Conservation (phyloP, 768 basidiomycete genomes). For the Naganishia randhawae region DNA sequence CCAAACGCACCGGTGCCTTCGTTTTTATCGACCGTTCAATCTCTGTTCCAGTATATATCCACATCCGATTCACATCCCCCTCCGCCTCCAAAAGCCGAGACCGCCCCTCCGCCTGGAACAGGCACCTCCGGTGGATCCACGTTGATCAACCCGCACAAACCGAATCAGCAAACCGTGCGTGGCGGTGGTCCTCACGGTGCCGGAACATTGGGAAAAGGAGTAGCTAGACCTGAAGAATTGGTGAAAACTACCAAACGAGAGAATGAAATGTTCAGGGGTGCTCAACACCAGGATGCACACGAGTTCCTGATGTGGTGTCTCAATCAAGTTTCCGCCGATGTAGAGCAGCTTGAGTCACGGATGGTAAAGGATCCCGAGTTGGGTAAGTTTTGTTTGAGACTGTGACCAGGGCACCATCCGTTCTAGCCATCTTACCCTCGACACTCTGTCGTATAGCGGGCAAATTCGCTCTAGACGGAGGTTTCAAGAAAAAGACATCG, state of each 20-base stretch:
- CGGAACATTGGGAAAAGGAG: constrained; percentile 57
- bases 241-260: constrained; percentile 88
- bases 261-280: constrained; percentile 83
- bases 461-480: constrained; percentile 42
- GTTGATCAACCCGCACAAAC: constrained; percentile 28
- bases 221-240: constrained; percentile 82
- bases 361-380: constrained; percentile 32
- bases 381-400: background rate
- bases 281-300: constrained; percentile 97
- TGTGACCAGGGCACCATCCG: background rate
- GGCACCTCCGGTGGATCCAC: constrained; percentile 29
- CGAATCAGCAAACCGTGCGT: constrained; percentile 29
- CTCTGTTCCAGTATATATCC: constrained; percentile 64
- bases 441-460: background rate
- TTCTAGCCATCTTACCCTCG: background rate
- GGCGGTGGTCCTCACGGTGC: constrained; percentile 48
- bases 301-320: constrained; percentile 93
- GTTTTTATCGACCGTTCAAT: constrained; percentile 85
- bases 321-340: constrained; percentile 88
- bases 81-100: constrained; percentile 54
- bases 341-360: constrained; percentile 58
- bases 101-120: constrained; percentile 20
- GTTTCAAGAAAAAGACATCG: constrained; percentile 30
- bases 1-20: constrained; percentile 54
- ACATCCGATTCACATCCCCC: constrained; percentile 65